These are phyloP conservation scores for Citrus mangshanensis DNA, from an alignment of 345 rosid species.

Conservation along the genomic window DNA sequence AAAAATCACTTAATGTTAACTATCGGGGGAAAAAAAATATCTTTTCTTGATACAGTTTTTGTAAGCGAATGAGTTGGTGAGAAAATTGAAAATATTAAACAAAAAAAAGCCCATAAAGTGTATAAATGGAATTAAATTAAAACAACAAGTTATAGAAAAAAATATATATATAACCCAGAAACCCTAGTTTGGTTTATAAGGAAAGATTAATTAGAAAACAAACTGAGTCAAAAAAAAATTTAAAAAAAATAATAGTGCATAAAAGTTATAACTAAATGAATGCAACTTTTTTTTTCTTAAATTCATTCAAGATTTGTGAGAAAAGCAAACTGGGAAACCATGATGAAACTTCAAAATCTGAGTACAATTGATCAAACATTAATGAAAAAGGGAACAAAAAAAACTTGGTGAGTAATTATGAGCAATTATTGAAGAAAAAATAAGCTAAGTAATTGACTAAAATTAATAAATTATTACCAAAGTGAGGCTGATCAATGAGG, in stretches of 20 bases:
- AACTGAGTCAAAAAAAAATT: too few relatives aligned
- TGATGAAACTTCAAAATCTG: background rate
- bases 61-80: too few relatives aligned
- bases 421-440: background rate
- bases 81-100: background rate
- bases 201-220: too few relatives aligned
- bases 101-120: too few relatives aligned
- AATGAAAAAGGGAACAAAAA: background rate
- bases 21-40: background rate
- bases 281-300: too few relatives aligned
- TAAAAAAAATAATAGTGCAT: background rate
- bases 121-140: too few relatives aligned
- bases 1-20: too few relatives aligned
- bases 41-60: too few relatives aligned
- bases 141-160: too few relatives aligned
- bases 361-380: background rate
- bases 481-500: slow-evolving; percentile 37
- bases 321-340: too few relatives aligned
- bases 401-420: background rate
- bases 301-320: too few relatives aligned
- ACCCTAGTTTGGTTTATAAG: background rate
- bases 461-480: slow-evolving; percentile 30
- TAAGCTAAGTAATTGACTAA: background rate
- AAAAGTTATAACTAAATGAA: background rate
- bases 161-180: background rate